Evolutionary conservation across 2,329 filamentous ascomycete species (phyloP).

Genomic region (Alternaria brassicicola): DNA sequence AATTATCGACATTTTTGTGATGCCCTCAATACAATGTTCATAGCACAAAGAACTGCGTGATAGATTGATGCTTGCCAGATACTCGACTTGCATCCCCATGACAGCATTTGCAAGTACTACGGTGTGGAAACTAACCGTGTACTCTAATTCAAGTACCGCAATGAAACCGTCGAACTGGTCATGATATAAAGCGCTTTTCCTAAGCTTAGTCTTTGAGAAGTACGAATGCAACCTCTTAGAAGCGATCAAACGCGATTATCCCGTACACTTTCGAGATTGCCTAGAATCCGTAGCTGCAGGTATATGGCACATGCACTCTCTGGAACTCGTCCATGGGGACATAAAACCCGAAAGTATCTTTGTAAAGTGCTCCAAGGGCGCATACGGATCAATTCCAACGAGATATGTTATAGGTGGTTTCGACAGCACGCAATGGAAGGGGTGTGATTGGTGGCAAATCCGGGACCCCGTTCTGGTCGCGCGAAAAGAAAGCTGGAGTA

Average conservation of each 20-base stretch:
- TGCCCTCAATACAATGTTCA: not conserved
- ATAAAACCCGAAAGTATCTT: not conserved
- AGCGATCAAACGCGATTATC: not conserved
- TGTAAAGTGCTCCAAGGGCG: not conserved
- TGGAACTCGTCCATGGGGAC: not conserved
- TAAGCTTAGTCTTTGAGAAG: not conserved
- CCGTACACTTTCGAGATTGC: not conserved
- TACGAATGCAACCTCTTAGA: not conserved
- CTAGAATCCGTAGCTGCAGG: not conserved
- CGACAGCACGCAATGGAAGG: slow-evolving; percentile 1
- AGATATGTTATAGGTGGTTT: slow-evolving; percentile 3
- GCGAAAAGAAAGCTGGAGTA: not conserved
- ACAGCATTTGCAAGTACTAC: not conserved
- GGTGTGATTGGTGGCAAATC: not conserved
- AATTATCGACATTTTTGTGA: not conserved
- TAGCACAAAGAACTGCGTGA: not conserved
- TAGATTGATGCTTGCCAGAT: not conserved
- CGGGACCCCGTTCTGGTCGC: not conserved
- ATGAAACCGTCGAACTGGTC: not conserved
- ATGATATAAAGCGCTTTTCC: not conserved
- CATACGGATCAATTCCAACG: not conserved
- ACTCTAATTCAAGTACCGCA: not conserved
- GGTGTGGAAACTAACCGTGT: not conserved
- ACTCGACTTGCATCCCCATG: not conserved
- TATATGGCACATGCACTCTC: not conserved